These are phyloP conservation scores for Caryopteris hybrid DNA, from an alignment of 305 asterid species.

Conservation along the genomic window DNA sequence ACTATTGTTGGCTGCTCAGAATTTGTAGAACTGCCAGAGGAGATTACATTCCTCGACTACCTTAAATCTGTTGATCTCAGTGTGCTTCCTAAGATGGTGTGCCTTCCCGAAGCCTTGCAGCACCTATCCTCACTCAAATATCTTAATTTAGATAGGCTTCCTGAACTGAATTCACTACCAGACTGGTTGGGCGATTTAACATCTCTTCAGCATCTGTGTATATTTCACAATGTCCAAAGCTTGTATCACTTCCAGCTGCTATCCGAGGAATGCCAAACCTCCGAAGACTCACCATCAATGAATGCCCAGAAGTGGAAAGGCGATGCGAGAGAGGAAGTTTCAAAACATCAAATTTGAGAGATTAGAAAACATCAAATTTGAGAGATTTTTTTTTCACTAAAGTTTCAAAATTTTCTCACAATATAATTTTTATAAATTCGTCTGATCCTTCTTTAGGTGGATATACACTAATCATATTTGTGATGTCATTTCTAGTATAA, in stretches of 20 bases:
- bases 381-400: too few species aligned
- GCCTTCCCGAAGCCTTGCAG: constrained; percentile 2
- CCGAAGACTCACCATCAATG: fast-evolving
- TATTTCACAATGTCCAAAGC: background rate
- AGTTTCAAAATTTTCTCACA: too few species aligned
- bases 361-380: too few species aligned
- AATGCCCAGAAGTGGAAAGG: constrained; percentile 10
- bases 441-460: too few species aligned
- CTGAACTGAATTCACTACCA: constrained; percentile 6
- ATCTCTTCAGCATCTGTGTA: background rate
- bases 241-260: background rate
- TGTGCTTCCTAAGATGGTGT: background rate
- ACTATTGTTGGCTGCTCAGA: background rate
- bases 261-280: background rate
- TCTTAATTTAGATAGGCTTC: background rate
- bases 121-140: background rate
- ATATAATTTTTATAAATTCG: too few species aligned
- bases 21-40: background rate
- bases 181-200: background rate
- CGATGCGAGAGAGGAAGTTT: constrained; percentile 13
- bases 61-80: fast-evolving
- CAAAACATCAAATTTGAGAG: too few species aligned
- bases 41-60: background rate
- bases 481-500: too few species aligned
- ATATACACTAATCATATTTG: too few species aligned